phyloP scores from a whole-genome alignment of 768 basidiomycete species.

The Sutorius australiensis region DNA sequence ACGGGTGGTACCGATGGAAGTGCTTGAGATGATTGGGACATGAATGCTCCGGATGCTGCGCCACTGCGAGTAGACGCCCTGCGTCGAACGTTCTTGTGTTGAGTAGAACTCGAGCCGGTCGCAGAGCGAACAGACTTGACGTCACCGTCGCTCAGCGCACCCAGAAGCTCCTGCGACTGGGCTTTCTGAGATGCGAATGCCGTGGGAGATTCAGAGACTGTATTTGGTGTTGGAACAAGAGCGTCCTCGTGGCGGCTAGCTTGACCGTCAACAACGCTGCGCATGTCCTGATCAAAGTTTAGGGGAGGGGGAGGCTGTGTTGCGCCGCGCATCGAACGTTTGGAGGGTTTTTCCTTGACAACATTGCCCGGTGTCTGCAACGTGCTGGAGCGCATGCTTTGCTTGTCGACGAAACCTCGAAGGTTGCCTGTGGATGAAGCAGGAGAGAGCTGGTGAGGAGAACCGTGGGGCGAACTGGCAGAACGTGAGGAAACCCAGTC shows the following conservation, averaged over 20 bases:
- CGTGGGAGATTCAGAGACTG: conserved; percentile 24
- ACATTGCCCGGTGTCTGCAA: not conserved
- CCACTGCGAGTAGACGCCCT: conserved; percentile 35
- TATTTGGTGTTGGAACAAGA: not conserved
- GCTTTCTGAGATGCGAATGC: conserved; percentile 4
- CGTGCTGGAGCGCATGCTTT: not conserved
- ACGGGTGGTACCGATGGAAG: conserved; percentile 41
- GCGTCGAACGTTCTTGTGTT: conserved; percentile 16
- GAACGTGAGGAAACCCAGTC: conserved; percentile 18
- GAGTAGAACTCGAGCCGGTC: conserved; percentile 27
- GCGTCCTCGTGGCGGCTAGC: conserved; percentile 22
- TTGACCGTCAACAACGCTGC: conserved; percentile 10
- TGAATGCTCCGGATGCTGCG: conserved; percentile 62
- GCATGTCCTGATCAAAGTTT: conserved; percentile 20
- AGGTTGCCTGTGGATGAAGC: conserved; percentile 33
- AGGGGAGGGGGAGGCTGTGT: conserved; percentile 32
- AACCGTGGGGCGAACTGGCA: conserved; percentile 5
- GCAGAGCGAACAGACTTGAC: conserved; percentile 24
- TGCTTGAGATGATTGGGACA: conserved; percentile 54
- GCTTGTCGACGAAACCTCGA: conserved; percentile 26
- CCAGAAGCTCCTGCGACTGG: conserved; percentile 19
- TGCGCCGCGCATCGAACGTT: conserved; percentile 21
- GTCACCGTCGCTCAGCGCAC: conserved; percentile 21
- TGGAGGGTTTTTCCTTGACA: conserved; percentile 19
- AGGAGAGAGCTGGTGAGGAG: conserved; percentile 26